A percentile compares a stretch with the other conserved stretches of the same genome.
Conservation (phyloP, 345 rosid genomes). For the Cardamine occulta region DNA sequence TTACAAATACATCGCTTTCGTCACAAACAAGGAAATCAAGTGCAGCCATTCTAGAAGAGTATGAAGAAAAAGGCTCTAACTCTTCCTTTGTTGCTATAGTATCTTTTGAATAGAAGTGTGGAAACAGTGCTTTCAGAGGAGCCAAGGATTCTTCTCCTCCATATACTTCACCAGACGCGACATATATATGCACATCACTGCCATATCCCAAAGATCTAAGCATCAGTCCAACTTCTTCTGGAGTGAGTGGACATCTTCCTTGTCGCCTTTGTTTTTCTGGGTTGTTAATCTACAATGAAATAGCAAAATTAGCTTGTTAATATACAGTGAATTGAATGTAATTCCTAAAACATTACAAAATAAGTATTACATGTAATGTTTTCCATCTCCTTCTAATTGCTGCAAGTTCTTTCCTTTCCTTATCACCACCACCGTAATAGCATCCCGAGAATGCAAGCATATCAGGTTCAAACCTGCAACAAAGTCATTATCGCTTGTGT, state of each 20-base stretch:
- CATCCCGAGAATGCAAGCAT: conserved; percentile 99
- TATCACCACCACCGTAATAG: conserved; percentile 98
- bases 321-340: neutral
- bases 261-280: conserved; percentile 97
- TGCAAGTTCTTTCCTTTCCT: conserved; percentile 82
- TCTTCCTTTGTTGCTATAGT: conserved; percentile 81
- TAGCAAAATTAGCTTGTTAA: neutral
- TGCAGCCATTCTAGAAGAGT: conserved; percentile 99
- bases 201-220: conserved; percentile 96
- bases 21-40: conserved; percentile 96
- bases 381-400: conserved; percentile 97
- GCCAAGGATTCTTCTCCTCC: conserved; percentile 86
- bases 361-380: conserved; percentile 72
- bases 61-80: conserved; percentile 72
- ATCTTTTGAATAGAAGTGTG: conserved; percentile 85
- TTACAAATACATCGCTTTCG: conserved; percentile 92
- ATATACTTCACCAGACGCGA: conserved; percentile 97
- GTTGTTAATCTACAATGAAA: conserved; percentile 60
- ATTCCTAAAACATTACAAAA: neutral
- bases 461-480: conserved; percentile 96
- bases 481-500: conserved; percentile 37
- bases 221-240: conserved; percentile 96
- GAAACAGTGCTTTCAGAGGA: conserved; percentile 83
- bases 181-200: conserved; percentile 85
- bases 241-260: conserved; percentile 98